Base-by-base conservation (phyloP, 352 stramenopile species). In the Pythium diclinum region DNA sequence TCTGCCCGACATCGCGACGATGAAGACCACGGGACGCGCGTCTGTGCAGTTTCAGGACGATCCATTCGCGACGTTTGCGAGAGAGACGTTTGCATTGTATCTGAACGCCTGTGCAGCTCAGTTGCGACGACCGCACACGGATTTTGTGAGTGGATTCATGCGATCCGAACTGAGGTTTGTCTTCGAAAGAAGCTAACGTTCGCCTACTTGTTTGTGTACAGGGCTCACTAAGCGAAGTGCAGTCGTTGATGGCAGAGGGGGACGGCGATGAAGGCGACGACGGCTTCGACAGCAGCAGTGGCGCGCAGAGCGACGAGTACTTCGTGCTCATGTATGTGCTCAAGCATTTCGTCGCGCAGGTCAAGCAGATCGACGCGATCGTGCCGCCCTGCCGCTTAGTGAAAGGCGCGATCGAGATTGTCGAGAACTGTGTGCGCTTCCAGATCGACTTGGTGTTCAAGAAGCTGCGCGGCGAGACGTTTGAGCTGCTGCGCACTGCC, bases 291-390 rank as follows among this genome's bases (percentile, higher is more conserved):
- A 66, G 65, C 7, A 58, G 36, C n/a, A 51, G 17, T 48, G 56
- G 47, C 7, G 16, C 23, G 0, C 36, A 67, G 38, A 59, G 79
- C n/a, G 85, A 83, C 32, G 78, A 89, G 44, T 95, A 93, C 47
- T 81, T 88, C 63, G 77, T 89, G 34, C 77, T 95, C 49, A 93
- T 95, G 87, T 83, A 76, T 55, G 82, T 92, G 56, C 75, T 95
- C 52, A 91, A 92, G 61, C 64, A 83, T 44, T 92, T 93, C 70
- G 69, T 93, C 10, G 67, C 78, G 4, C 69, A 85, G 63, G 81
- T 91, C 48, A 79, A 83, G 40, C 63, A 77, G 34, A 69, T 91
- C 21, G 75, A 89, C 42, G 69, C 56, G 21, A 74, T 83, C 19
- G 76, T 91, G 19, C 85, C 83, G n/a, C 77, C 83, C 17, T 86